Evolutionary conservation across 768 basidiomycete species (phyloP).

Genomic region (Xerocomellus dryophilus): DNA sequence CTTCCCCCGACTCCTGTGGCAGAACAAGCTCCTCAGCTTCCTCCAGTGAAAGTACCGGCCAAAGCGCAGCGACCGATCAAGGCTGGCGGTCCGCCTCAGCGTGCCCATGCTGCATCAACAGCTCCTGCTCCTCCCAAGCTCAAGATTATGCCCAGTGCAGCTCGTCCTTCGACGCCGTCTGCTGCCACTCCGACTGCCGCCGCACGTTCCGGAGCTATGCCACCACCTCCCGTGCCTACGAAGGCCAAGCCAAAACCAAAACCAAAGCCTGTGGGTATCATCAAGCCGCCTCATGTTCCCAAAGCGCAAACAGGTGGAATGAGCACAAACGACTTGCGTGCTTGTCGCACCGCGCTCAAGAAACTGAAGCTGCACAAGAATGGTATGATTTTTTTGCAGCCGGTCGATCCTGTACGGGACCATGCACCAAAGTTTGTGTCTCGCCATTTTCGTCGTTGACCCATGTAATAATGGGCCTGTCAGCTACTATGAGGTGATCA

Average conservation of each 20-base stretch:
- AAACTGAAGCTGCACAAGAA: slow-evolving; percentile 76
- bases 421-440: slow-evolving; percentile 72
- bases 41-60: slow-evolving; percentile 48
- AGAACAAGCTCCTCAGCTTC: slow-evolving; percentile 57
- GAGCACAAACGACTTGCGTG: slow-evolving; percentile 69
- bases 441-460: not conserved
- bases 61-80: slow-evolving; percentile 39
- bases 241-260: slow-evolving; percentile 30
- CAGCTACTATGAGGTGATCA: slow-evolving; percentile 89
- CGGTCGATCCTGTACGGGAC: slow-evolving; percentile 96
- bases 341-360: slow-evolving; percentile 73
- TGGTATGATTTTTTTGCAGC: slow-evolving; percentile 71
- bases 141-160: slow-evolving; percentile 38
- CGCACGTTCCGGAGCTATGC: slow-evolving; percentile 20
- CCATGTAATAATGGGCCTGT: not conserved
- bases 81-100: slow-evolving; percentile 33
- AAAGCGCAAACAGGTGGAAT: slow-evolving; percentile 79
- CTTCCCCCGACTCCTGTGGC: slow-evolving; percentile 69
- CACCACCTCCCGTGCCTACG: slow-evolving; percentile 29
- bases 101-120: slow-evolving; percentile 28
- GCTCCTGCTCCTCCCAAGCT: slow-evolving; percentile 50
- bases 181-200: slow-evolving; percentile 7
- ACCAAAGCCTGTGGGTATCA: slow-evolving; percentile 19
- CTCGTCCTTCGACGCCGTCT: slow-evolving; percentile 18
- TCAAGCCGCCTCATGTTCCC: slow-evolving; percentile 47